Evolutionary conservation across 2,329 filamentous ascomycete species (phyloP), one percentile per base, ranked within the genome.

Genomic region (Neopestalotiopsis rosae): DNA sequence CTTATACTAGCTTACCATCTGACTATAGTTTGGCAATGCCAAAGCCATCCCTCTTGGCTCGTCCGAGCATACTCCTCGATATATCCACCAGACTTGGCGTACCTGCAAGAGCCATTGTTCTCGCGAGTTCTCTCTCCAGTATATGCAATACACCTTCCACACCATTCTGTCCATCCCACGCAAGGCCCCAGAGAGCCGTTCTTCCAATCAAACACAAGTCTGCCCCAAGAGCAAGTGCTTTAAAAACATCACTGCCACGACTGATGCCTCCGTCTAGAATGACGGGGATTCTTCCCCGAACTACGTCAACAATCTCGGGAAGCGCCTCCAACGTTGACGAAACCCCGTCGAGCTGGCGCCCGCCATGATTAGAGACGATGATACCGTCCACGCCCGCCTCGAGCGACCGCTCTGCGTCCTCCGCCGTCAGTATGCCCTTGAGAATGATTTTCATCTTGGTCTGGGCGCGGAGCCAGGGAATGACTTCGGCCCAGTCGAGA

Each of bases 391-490:
- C 81, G 0, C 80, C 80, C 38, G 79, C 68, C 56, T 76, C 62
- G 14, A 81, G 73, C 0, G 83, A 83, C 4, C 79, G 67, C 17
- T 78, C 71, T 0, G 80, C 81, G 57, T 85, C 83, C 20, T 82
- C 80, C 3, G 81, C 78, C 13, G 61, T 63, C 34, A 63, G 9
- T 10, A 63, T 45, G 14, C 61, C 61, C 61, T 63, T 63, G 12
- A 83, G 77, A 80, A 82, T 84, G 64, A 85, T 85, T 67, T 85
- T 79, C 79, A 88, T 80, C 61, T 79, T 80, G 0, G 84, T 86
- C n/a, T 82, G 76, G 17, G 78, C 76, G 24, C 83, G 78, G 45
- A 89, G 74, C 86, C 86, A 89, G 0, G 82, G 79, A 42, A 89
- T 85, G 13, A 85, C 83, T 1, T 79, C 75, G 13, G 82, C 84